A percentile compares a stretch with the other conserved stretches of the same genome.
Conservation (phyloP, 2,329 filamentous ascomycete genomes). For the Claviceps humidiphila region DNA sequence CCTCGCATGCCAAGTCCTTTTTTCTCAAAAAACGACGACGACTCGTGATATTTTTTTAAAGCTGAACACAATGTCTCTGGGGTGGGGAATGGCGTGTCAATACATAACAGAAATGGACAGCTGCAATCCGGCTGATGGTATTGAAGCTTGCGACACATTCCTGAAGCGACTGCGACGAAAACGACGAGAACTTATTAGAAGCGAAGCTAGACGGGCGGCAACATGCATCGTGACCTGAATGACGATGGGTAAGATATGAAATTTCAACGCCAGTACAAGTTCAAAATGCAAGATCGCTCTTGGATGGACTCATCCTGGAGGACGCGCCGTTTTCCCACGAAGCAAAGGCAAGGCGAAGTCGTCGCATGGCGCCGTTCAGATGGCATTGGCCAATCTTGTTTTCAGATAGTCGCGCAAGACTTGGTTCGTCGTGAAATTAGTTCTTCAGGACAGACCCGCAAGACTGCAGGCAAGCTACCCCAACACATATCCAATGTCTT, state of each 20-base stretch:
- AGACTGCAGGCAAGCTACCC: too few species aligned
- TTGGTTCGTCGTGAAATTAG: not conserved
- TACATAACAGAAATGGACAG: not conserved
- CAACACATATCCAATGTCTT: too few species aligned
- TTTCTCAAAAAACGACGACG: too few species aligned
- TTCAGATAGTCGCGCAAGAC: not conserved
- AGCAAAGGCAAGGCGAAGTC: not conserved
- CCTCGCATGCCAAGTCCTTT: too few species aligned
- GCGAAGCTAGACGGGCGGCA: too few species aligned
- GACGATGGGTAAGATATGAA: not conserved
- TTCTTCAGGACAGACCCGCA: too few species aligned
- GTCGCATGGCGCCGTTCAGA: not conserved
- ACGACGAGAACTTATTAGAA: too few species aligned
- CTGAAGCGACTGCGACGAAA: not conserved
- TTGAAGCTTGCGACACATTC: not conserved
- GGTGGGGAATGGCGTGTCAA: not conserved
- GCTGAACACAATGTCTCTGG: not conserved
- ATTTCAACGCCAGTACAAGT: not conserved
- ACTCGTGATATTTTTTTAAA: not conserved
- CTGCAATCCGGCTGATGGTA: not conserved
- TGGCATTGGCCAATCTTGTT: not conserved
- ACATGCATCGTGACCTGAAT: too few species aligned
- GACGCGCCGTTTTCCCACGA: not conserved
- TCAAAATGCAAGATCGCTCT: not conserved
- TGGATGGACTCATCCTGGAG: not conserved